Evolutionary conservation across 2,329 filamentous ascomycete species (phyloP), one percentile per base, ranked within the genome.

Genomic region (Aspergillus nomiae): DNA sequence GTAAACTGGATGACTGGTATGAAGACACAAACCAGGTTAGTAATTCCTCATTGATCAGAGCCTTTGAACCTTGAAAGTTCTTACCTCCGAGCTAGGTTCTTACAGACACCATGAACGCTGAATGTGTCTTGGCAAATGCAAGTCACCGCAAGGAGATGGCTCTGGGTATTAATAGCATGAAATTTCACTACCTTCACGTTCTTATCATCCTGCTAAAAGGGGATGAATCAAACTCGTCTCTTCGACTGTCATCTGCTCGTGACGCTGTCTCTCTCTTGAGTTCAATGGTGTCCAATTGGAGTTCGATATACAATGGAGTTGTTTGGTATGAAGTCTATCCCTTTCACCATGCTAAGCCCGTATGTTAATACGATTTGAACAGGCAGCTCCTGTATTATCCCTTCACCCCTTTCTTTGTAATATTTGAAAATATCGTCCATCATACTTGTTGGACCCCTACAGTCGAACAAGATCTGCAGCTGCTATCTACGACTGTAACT

Each of bases 361-460:
- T 41, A 16, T n/a, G 16, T 21, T 58, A 16, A 56, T 34, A 36
- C 34, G 48, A 1, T 34, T 5, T 2, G 14, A 16, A 48, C 16
- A 65, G 64, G 64, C 61, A 65, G n/a, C 61, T 63, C n/a, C 56
- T 65, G 8, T 65, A 65, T 19, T 65, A 55, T 16, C 61, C 63
- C 0, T 65, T 63, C 19, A 58, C 58, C 4, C 59, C 64, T 12
- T 65, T 65, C 53, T 64, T 62, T 34, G 61, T 64, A 4, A 51
- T 65, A 3, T 65, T 65, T 26, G 56, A 64, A 30, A 61, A 63
- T 14, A 60, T 64, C 24, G 28, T 60, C 19, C 51, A 56, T n/a
- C 50, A 60, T 11, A 30, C 14, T 9, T 38, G 30, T 28, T 36
- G 38, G 21, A 54, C 58, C 9, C 36, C 50, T 1, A 32, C 38